Conservation (phyloP, 2,329 filamentous ascomycete species). For the Scytalidium sp. region DNA sequence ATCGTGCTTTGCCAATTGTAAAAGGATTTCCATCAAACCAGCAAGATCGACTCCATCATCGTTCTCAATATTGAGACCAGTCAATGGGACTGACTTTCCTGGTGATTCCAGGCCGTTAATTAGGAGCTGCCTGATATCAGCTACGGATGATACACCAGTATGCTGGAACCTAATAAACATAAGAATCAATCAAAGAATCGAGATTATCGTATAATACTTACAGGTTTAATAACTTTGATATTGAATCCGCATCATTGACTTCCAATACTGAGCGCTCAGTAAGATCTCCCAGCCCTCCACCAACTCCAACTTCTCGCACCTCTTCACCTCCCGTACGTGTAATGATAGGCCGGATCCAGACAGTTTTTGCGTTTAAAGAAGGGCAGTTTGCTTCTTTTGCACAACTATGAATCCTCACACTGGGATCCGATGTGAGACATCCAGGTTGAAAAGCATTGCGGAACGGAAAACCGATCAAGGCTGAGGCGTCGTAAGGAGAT, state of each 20-base stretch:
- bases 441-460: slow-evolving; percentile 70
- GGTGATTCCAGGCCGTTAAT: slow-evolving; percentile 15
- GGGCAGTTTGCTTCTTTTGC: slow-evolving; percentile 67
- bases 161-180: slow-evolving; percentile 14
- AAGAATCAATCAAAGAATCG: background rate
- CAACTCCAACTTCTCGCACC: slow-evolving; percentile 71
- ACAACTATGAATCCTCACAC: slow-evolving; percentile 78
- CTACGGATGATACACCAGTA: slow-evolving; percentile 29
- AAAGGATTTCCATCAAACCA: slow-evolving; percentile 20
- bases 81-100: slow-evolving; percentile 20
- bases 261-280: slow-evolving; percentile 66
- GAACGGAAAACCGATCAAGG: slow-evolving; percentile 69
- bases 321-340: slow-evolving; percentile 61
- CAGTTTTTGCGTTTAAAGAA: slow-evolving; percentile 47
- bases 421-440: slow-evolving; percentile 64
- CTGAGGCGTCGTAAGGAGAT: slow-evolving; percentile 57
- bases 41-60: slow-evolving; percentile 17
- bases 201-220: slow-evolving; percentile 30
- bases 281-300: slow-evolving; percentile 76
- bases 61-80: slow-evolving; percentile 13
- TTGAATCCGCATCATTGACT: slow-evolving; percentile 42
- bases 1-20: slow-evolving; percentile 12
- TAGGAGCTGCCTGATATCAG: slow-evolving; percentile 25
- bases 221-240: slow-evolving; percentile 51
- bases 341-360: slow-evolving; percentile 78